These are phyloP conservation scores for Actinidia polygama DNA, from an alignment of 179 eudicot genomes.

Conservation along the genomic window DNA sequence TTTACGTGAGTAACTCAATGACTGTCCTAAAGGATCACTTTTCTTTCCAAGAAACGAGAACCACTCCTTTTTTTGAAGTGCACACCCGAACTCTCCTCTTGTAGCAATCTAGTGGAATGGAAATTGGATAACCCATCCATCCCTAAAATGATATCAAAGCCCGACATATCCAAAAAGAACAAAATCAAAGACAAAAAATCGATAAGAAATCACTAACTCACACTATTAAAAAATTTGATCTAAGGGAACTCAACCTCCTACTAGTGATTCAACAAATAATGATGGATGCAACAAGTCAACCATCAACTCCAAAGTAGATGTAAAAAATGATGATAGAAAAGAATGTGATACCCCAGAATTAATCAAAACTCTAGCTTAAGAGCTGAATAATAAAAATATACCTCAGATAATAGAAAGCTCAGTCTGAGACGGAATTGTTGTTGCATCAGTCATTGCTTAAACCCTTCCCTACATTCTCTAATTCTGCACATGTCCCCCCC, in stretches of 20 bases:
- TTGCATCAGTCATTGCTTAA: too few species aligned
- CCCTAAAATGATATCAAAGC: too few species aligned
- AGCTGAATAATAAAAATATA: background rate
- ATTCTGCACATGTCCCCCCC: too few species aligned
- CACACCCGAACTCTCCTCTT: too few species aligned
- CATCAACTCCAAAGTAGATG: background rate
- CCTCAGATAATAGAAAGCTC: background rate
- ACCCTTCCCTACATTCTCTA: too few species aligned
- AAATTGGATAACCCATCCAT: background rate
- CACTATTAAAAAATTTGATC: background rate
- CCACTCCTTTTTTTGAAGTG: background rate
- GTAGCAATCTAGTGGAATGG: background rate
- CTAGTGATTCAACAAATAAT: background rate
- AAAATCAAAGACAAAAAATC: background rate
- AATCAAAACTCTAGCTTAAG: background rate
- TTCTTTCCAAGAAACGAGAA: background rate
- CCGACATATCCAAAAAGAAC: background rate
- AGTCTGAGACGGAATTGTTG: too few species aligned
- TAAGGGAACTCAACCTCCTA: background rate
- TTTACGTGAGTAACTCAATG: too few species aligned
- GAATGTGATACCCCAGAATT: background rate
- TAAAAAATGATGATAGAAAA: background rate
- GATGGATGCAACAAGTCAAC: background rate
- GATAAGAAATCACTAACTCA: background rate
- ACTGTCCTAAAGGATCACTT: background rate